Evolutionary conservation across 2,329 filamentous ascomycete genomes (phyloP), one percentile per base, ranked within the genome.

Genomic region (Fusarium poae): DNA sequence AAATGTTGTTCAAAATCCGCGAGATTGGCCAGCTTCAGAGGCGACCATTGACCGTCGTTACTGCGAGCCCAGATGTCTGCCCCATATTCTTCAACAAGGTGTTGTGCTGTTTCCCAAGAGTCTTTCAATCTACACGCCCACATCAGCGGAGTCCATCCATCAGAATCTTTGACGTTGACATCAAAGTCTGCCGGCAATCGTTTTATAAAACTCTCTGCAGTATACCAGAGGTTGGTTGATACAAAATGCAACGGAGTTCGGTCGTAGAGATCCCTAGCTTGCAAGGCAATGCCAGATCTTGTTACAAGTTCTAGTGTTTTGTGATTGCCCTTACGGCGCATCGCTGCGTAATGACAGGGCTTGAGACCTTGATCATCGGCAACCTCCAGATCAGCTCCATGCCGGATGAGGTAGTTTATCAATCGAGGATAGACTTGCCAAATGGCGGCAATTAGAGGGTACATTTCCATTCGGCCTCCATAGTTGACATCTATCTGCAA

Each of bases 91-190:
- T 15, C 8, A n/a, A 59, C 12, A 13, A 32, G 25, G 4, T 8
- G 4, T 6, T 40, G 12, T 5, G 46, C 15, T 16, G n/a, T 21
- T 3, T 7, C 4, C 8, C 5, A n/a, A 9, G 35, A 7, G 1
- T 4, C 6, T 6, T 15, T 9, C 5, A 12, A 20, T 29, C 35
- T 54, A n/a, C 56, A 59, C 12, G 40, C 56, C 34, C 51, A 54
- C 49, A 59, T 59, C 2, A 59, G 49, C 2, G 56, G 56, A 5
- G 49, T 46, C 56, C 56, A 59, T 25, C 49, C 49, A 25, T 54
- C 56, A 5, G 5, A 15, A 13, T 59, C 49, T 20, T 13, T 39
- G 1, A 46, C 1, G 20, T 54, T 23, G 5, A 46, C 12, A 7
- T 59, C 15, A 4, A 23, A 13, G 3, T 23, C 48, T 15, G 3